These are phyloP conservation scores for Penicillium bialowiezense DNA, from an alignment of 495 filamentous ascomycete genomes.

Conservation along the genomic window DNA sequence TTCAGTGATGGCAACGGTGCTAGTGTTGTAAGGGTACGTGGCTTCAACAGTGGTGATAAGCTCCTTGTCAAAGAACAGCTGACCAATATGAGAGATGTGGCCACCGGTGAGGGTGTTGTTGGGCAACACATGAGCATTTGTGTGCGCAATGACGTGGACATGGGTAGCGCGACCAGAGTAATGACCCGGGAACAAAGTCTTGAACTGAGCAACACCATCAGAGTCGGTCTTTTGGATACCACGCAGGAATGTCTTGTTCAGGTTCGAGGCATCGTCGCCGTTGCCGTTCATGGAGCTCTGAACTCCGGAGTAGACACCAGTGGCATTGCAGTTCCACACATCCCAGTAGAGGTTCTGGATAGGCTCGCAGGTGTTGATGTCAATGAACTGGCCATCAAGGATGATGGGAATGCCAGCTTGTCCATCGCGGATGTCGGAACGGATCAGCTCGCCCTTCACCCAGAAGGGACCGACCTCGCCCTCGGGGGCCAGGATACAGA, in stretches of 20 bases:
- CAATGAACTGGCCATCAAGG: constrained; percentile 54
- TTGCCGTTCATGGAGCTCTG: constrained; percentile 10
- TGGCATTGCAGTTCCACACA: constrained; percentile 56
- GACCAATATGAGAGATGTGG: constrained; percentile 52
- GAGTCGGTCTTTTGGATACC: constrained; percentile 48
- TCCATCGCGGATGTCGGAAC: constrained; percentile 46
- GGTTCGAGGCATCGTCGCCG: constrained; percentile 31
- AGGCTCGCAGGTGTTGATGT: constrained; percentile 50
- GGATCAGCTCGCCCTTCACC: constrained; percentile 47
- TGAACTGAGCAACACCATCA: constrained; percentile 47
- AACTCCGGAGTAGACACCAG: constrained; percentile 48
- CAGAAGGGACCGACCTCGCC: constrained; percentile 31
- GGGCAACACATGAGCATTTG: constrained; percentile 34
- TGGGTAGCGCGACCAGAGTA: constrained; percentile 50
- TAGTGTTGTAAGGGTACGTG: constrained; percentile 53
- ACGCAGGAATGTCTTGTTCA: constrained; percentile 48
- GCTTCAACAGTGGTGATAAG: constrained; percentile 46
- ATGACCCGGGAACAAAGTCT: constrained; percentile 52
- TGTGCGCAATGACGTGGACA: constrained; percentile 45
- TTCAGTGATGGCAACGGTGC: constrained; percentile 39
- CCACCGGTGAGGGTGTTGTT: constrained; percentile 53
- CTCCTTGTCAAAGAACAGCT: constrained; percentile 57
- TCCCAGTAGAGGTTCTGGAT: constrained; percentile 49
- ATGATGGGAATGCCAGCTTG: constrained; percentile 48
- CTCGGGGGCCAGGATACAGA: constrained; percentile 16